Conservation (phyloP, 805 yeast species). For the Saccharomycopsis selenospora region DNA sequence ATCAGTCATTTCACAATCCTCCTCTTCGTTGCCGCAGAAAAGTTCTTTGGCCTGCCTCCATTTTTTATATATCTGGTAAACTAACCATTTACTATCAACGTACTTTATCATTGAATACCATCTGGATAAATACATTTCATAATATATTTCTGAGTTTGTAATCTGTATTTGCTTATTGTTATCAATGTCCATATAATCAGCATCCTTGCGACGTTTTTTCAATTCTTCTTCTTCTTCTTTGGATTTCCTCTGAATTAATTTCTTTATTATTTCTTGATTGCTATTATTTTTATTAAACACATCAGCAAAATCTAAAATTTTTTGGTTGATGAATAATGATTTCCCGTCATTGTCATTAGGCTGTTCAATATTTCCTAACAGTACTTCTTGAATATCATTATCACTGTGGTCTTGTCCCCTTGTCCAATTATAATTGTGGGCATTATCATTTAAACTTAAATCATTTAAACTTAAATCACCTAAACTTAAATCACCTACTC, state of each 20-base stretch:
- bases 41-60: slow-evolving; percentile 4
- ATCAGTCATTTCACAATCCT: no score
- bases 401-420: no score
- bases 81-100: slow-evolving; percentile 3
- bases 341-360: no score
- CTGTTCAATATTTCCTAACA: no score
- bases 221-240: background rate
- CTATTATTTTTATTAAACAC: slow-evolving; percentile 2
- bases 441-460: no score
- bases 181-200: slow-evolving; percentile 15
- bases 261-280: background rate
- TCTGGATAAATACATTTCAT: slow-evolving; percentile 11
- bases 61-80: background rate
- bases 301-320: slow-evolving; percentile 1
- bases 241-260: background rate
- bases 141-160: slow-evolving; percentile 11
- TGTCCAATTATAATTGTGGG: no score
- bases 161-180: slow-evolving; percentile 1
- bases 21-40: background rate
- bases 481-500: no score
- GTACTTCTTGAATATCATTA: no score
- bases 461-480: no score
- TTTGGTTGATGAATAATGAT: no score
- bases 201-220: background rate
- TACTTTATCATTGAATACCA: slow-evolving; percentile 9